Evolutionary conservation across 2,329 filamentous ascomycete genomes (phyloP).

Genomic region (Curvularia sp.): DNA sequence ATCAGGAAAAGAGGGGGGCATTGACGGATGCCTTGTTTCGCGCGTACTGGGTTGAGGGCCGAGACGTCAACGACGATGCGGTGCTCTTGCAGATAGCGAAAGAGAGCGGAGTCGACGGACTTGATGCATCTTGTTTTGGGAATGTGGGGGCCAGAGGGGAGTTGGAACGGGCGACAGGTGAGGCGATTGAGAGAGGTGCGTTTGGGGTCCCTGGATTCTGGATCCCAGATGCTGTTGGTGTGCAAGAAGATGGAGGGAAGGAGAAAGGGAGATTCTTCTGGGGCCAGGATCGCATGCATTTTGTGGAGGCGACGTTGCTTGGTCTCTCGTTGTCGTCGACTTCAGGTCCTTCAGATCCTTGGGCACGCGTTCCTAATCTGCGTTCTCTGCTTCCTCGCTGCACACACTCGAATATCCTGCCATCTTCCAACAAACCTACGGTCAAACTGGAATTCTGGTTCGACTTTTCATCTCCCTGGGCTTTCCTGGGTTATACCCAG

Average conservation of each 20-base stretch:
- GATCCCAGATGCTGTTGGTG: constrained; percentile 30
- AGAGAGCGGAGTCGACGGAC: constrained; percentile 31
- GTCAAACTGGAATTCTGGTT: constrained; percentile 45
- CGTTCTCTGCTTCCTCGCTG: constrained; percentile 36
- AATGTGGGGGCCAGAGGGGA: constrained; percentile 31
- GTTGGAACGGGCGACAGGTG: constrained; percentile 35
- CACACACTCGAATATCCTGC: constrained; percentile 16
- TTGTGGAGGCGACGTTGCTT: constrained; percentile 42
- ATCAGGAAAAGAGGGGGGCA: constrained; percentile 25
- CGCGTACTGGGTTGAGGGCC: constrained; percentile 45
- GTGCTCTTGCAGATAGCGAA: constrained; percentile 34
- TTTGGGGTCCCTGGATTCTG: constrained; percentile 48
- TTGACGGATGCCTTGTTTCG: constrained; percentile 38
- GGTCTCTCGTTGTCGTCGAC: constrained; percentile 5
- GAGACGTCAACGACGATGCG: constrained; percentile 34
- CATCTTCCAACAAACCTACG: background rate
- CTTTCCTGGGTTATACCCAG: constrained; percentile 46
- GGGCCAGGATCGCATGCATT: constrained; percentile 49
- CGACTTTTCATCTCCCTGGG: constrained; percentile 47
- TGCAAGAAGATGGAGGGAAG: constrained; percentile 21
- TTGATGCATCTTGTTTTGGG: constrained; percentile 25
- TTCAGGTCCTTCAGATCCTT: constrained; percentile 8
- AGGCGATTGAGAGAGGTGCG: constrained; percentile 43
- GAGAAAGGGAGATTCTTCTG: constrained; percentile 40
- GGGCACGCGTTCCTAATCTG: constrained; percentile 23